Conservation (phyloP, 2,329 filamentous ascomycete species). For the Cytospora piceicola region DNA sequence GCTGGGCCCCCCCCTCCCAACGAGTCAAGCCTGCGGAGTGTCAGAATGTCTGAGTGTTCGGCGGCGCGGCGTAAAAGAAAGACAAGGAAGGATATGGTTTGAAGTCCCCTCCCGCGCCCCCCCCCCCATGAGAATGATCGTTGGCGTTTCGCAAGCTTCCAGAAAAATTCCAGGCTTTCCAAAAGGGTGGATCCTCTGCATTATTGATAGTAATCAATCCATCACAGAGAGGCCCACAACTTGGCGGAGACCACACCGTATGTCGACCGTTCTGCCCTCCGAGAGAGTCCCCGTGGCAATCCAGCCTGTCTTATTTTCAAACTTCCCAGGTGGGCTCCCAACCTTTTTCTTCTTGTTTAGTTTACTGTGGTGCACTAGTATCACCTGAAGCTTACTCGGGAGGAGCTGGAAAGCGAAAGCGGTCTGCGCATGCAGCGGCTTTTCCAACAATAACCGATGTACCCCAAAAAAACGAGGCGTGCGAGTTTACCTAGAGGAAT, state of each 20-base stretch:
- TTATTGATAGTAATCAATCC: conserved; percentile 21
- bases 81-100: background rate
- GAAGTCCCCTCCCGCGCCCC: background rate
- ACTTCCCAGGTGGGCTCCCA: background rate
- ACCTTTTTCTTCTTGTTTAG: background rate
- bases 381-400: background rate
- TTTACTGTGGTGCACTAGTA: background rate
- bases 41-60: background rate
- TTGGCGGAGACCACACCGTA: conserved; percentile 19
- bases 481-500: background rate
- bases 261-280: conserved; percentile 8
- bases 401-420: background rate
- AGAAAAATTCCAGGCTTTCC: conserved; percentile 28
- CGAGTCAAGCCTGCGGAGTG: background rate
- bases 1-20: background rate
- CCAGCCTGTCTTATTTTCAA: background rate
- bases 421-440: conserved; percentile 1
- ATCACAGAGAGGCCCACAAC: conserved; percentile 15
- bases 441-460: background rate
- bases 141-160: conserved; percentile 30
- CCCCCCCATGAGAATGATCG: conserved; percentile 15
- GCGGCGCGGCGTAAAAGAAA: background rate
- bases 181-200: conserved; percentile 20
- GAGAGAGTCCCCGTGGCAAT: background rate
- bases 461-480: no score